Conservation (phyloP, 495 filamentous ascomycete genomes). For the Cercophora scortea region DNA sequence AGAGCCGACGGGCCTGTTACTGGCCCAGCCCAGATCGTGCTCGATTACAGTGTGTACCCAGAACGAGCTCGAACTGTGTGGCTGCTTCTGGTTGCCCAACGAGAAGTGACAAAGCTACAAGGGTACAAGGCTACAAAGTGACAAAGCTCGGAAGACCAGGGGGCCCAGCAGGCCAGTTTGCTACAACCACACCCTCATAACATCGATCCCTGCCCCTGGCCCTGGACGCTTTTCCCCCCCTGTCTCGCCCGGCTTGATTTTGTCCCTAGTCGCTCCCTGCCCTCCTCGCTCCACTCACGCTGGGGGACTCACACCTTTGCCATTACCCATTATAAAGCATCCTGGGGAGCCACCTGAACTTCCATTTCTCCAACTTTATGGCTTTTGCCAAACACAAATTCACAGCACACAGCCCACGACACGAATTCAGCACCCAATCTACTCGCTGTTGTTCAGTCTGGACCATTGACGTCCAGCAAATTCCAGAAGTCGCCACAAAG, state of each 20-base stretch:
- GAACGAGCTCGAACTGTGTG: too few species aligned
- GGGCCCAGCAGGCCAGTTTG: too few species aligned
- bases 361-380: neutral
- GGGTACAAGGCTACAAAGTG: too few species aligned
- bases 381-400: conserved; percentile 1
- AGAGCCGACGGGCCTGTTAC: too few species aligned
- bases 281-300: neutral
- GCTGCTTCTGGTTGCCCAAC: too few species aligned
- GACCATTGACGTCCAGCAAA: conserved; percentile 20
- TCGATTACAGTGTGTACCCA: too few species aligned
- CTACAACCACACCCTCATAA: too few species aligned
- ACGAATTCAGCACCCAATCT: conserved; percentile 9
- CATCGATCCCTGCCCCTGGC: too few species aligned
- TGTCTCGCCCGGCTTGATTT: conserved; percentile 4
- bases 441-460: conserved; percentile 18
- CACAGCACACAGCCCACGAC: neutral
- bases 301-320: conserved; percentile 7
- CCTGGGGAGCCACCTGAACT: conserved; percentile 5
- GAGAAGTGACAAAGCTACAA: too few species aligned
- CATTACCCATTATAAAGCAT: conserved; percentile 7
- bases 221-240: too few species aligned
- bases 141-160: too few species aligned
- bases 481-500: conserved; percentile 19
- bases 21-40: too few species aligned
- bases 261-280: neutral